Evolutionary conservation across 352 stramenopile genomes (phyloP).

Genomic region (Pythium scleroteichum): DNA sequence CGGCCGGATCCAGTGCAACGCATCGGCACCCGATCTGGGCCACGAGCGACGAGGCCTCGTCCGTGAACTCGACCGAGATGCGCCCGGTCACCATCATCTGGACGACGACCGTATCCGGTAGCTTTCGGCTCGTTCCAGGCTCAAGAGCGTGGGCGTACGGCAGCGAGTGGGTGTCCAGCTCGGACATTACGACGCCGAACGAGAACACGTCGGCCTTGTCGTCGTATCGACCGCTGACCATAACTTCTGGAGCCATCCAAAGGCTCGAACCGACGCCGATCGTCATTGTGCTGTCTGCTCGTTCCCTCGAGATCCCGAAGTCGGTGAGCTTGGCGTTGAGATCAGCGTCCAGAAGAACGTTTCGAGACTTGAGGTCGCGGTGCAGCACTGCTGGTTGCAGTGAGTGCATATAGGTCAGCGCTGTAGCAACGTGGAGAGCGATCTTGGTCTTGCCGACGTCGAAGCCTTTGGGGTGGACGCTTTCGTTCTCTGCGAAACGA

Average conservation of each 20-base stretch:
- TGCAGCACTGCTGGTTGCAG: constrained; percentile 13
- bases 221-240: constrained; percentile 26
- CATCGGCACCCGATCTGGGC: constrained; percentile 11
- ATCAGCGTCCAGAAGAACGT: constrained; percentile 17
- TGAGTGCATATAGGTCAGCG: constrained; percentile 21
- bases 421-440: constrained; percentile 18
- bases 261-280: constrained; percentile 20
- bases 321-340: constrained; percentile 21
- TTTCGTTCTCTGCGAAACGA: constrained; percentile 1
- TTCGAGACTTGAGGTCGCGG: constrained; percentile 20
- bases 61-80: constrained; percentile 21
- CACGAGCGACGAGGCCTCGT: not conserved
- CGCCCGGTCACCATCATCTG: constrained; percentile 12
- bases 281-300: constrained; percentile 19
- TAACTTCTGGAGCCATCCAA: constrained; percentile 38
- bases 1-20: constrained; percentile 16
- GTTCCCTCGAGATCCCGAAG: constrained; percentile 21
- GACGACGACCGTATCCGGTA: constrained; percentile 19
- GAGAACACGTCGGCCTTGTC: constrained; percentile 33
- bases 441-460: constrained; percentile 18
- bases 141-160: constrained; percentile 35
- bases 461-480: constrained; percentile 3
- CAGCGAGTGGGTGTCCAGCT: constrained; percentile 55
- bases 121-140: constrained; percentile 13
- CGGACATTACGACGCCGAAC: constrained; percentile 54